Base-by-base conservation (phyloP, 306 rosid species). In the Canavalia ensiformis region DNA sequence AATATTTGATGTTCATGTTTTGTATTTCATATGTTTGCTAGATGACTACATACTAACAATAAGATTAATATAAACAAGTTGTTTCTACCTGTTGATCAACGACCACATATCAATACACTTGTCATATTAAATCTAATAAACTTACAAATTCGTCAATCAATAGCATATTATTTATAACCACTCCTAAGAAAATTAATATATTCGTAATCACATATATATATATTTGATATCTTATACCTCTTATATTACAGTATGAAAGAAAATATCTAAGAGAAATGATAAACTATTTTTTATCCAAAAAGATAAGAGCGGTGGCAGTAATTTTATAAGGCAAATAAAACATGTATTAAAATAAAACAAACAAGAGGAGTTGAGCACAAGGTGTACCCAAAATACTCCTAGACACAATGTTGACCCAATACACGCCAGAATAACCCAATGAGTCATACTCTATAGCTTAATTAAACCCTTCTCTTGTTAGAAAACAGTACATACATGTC, bases 21-120 rank as follows among this genome's bases (percentile, higher is more conserved):
- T 13, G 47, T 9, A 68, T 68, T 42, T 68, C 8, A 66, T 33
- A 59, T 25, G 52, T 18, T 66, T 25, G 34, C 6, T 41, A 67
- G 51, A 68, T 70, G 18, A 10, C 8, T 12, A 11, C 28, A 13
- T 30, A 42, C 11, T 70, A 31, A 11, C 8, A 47, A 49, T 7
- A 2, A 30, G 44, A 47, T 30, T 68, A 45, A 30, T 46, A 70
- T 18, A 18, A 69, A 29, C 69, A 30, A 5, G 12, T 30, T 69
- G 39, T 68, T 30, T 28, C 9, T 31, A 31, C 33, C 57, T 11
- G 45, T 49, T 18, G 25, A 18, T 18, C 59, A 49, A 13, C 60
- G 30, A 51, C 57, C 29, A 6, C 51, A 28, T 33, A 47, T 28
- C 57, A 69, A 69, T 50, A 8, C 47, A 71, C 62, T 68, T 70